A percentile compares a stretch with the other conserved stretches of the same genome.
Evolutionary conservation across 176 grass and related monocot genomes (phyloP).

Genomic region (Guadua angustifolia): DNA sequence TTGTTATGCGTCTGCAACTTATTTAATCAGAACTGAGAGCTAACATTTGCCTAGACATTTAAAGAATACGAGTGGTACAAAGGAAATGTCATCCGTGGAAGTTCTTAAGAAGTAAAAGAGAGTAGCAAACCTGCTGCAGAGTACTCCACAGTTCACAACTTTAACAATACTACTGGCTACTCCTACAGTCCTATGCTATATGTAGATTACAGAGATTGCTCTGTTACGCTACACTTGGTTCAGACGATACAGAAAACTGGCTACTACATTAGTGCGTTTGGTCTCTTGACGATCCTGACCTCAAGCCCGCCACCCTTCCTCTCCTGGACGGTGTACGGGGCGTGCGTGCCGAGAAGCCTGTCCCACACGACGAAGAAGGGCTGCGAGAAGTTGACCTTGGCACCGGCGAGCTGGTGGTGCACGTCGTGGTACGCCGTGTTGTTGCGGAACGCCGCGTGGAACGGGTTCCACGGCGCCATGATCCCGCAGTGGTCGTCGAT

Average conservation of each 20-base stretch:
- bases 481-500: conserved; percentile 75
- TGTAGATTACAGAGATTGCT: not conserved
- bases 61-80: not conserved
- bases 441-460: conserved; percentile 51
- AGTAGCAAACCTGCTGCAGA: not conserved
- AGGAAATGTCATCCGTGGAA: not conserved
- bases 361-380: conserved; percentile 71
- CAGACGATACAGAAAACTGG: no score
- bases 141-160: not conserved
- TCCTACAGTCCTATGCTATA: not conserved
- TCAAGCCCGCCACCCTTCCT: conserved; percentile 46
- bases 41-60: not conserved
- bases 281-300: conserved; percentile 24
- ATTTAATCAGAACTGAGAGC: not conserved
- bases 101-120: not conserved
- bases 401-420: conserved; percentile 67
- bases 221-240: not conserved
- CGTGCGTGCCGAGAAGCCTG: conserved; percentile 54
- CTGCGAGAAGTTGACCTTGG: conserved; percentile 55
- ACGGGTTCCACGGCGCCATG: conserved; percentile 55
- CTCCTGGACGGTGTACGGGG: not conserved
- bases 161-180: not conserved
- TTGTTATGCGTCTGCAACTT: not conserved
- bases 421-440: conserved; percentile 70
- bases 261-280: not conserved